Conservation (phyloP, 805 yeast genomes). For the Yamadazyma sp. region DNA sequence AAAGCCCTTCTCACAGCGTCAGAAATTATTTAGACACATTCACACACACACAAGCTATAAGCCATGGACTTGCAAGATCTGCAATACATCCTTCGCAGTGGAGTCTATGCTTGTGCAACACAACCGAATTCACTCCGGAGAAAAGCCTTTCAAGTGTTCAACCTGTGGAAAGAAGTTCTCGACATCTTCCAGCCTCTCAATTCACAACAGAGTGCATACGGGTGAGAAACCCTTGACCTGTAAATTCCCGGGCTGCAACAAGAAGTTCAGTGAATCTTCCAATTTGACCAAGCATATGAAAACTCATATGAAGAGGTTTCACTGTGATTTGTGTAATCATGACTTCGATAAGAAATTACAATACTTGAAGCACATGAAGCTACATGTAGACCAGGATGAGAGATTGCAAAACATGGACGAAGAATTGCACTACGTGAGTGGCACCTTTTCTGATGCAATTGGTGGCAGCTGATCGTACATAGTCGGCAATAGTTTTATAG, state of each 20-base stretch:
- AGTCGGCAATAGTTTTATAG: background rate
- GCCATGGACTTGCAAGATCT: constrained; percentile 71
- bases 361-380: constrained; percentile 10
- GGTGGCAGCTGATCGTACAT: background rate
- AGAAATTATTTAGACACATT: constrained; percentile 81
- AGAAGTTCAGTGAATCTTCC: constrained; percentile 84
- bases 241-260: constrained; percentile 76
- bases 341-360: constrained; percentile 6
- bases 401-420: too few relatives aligned
- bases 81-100: constrained; percentile 73
- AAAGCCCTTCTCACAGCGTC: constrained; percentile 73
- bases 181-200: constrained; percentile 76
- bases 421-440: too few relatives aligned
- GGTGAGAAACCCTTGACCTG: constrained; percentile 88
- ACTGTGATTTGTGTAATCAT: constrained; percentile 8
- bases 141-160: constrained; percentile 76
- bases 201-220: constrained; percentile 83
- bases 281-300: constrained; percentile 86
- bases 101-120: constrained; percentile 80
- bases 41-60: constrained; percentile 84
- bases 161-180: constrained; percentile 78
- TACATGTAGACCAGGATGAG: constrained; percentile 7
- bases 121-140: constrained; percentile 82
- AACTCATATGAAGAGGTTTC: constrained; percentile 49
- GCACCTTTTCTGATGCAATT: too few relatives aligned